Percentiles rank a stretch among this genome's conserved stretches.
Conservation (phyloP, 306 rosid species). For the Abrus pulchellus region DNA sequence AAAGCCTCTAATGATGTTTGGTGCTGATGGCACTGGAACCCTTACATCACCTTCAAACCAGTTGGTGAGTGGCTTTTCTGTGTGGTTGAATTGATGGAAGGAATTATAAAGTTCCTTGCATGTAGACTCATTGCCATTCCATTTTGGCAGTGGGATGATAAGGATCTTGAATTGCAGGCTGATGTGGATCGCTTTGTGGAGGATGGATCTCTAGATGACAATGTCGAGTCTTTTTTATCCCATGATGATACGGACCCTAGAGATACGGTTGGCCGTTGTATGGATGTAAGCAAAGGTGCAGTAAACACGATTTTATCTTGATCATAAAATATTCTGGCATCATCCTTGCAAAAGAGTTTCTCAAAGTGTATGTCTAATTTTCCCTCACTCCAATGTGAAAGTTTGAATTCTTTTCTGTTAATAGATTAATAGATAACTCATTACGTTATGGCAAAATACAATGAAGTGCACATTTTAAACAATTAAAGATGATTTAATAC, state of each 20-base stretch:
- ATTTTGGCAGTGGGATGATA: slow-evolving; percentile 99
- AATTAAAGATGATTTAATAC: slow-evolving; percentile 19
- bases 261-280: slow-evolving; percentile 91
- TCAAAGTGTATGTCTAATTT: slow-evolving; percentile 40
- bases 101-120: slow-evolving; percentile 66
- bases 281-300: slow-evolving; percentile 99
- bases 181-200: slow-evolving; percentile 97
- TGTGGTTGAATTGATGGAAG: slow-evolving; percentile 55
- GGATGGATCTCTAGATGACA: slow-evolving; percentile 95
- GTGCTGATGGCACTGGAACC: slow-evolving; percentile 81
- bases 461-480: slow-evolving; percentile 1
- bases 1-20: slow-evolving; percentile 89
- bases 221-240: slow-evolving; percentile 97
- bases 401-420: neutral
- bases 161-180: slow-evolving; percentile 99
- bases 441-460: slow-evolving; percentile 25
- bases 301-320: slow-evolving; percentile 51
- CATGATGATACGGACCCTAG: slow-evolving; percentile 96
- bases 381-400: slow-evolving; percentile 27
- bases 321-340: slow-evolving; percentile 43
- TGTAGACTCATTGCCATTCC: slow-evolving; percentile 86
- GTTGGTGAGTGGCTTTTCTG: slow-evolving; percentile 73
- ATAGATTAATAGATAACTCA: neutral
- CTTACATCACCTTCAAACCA: slow-evolving; percentile 95
- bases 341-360: slow-evolving; percentile 46